Percentiles rank a stretch among this genome's conserved stretches.
These are phyloP conservation scores for Astragalus membranaceus DNA, from an alignment of 306 rosid genomes.

Conservation along the genomic window DNA sequence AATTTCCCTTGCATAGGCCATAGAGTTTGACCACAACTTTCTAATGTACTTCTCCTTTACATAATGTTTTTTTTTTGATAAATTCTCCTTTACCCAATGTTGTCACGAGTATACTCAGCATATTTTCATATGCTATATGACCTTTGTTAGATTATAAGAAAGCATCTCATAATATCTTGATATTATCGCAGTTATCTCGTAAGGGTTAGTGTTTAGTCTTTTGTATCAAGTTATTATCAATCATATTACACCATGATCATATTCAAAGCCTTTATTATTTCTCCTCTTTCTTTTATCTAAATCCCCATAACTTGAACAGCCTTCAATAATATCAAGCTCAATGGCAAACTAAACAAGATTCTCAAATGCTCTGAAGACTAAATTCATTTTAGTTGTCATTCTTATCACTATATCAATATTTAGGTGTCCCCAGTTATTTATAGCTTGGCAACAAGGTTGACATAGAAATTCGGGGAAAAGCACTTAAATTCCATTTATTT, in stretches of 20 bases:
- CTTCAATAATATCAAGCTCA: not conserved
- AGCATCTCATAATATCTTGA: no score
- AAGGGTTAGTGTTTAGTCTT: no score
- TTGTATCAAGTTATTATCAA: no score
- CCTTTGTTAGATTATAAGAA: not conserved
- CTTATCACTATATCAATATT: not conserved
- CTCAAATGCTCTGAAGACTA: not conserved
- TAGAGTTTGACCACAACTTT: not conserved
- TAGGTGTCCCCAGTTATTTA: not conserved
- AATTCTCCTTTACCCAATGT: not conserved
- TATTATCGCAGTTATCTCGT: no score
- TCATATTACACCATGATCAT: no score
- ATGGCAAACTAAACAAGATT: not conserved
- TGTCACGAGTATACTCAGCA: not conserved
- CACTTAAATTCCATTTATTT: not conserved
- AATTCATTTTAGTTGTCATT: not conserved
- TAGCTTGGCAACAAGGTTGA: not conserved
- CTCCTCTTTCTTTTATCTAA: no score
- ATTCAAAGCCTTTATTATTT: no score
- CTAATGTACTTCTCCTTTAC: not conserved
- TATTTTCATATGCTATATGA: not conserved
- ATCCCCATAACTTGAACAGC: no score
- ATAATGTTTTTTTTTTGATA: not conserved
- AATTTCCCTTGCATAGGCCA: not conserved
- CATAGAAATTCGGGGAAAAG: not conserved